phyloP scores from a whole-genome alignment of 1,284 basidiomycete genomes.

The Termitomyces sp. region DNA sequence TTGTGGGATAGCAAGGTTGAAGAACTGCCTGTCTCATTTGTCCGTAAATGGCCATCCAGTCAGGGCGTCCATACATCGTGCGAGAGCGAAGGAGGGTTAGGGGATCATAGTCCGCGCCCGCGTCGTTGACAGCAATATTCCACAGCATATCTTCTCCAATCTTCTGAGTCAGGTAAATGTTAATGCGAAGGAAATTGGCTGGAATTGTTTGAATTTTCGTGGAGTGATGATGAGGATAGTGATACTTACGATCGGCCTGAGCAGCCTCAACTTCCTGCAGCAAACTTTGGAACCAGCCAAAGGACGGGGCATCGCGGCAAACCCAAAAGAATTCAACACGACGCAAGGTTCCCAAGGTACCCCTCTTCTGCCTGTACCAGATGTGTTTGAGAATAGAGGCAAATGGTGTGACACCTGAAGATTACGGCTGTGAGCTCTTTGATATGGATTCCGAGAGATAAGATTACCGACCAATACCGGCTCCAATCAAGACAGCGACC shows the following conservation, averaged over 20 bases:
- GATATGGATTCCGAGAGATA: background rate
- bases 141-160: slow-evolving; percentile 81
- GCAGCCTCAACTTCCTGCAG: slow-evolving; percentile 81
- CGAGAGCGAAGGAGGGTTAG: slow-evolving; percentile 79
- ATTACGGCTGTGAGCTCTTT: background rate
- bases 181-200: slow-evolving; percentile 88
- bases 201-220: slow-evolving; percentile 1
- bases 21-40: slow-evolving; percentile 77
- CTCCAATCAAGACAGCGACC: slow-evolving; percentile 82
- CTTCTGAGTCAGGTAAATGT: slow-evolving; percentile 86
- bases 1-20: slow-evolving; percentile 87
- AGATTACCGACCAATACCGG: slow-evolving; percentile 70
- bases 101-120: slow-evolving; percentile 78
- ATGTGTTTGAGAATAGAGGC: slow-evolving; percentile 90
- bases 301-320: slow-evolving; percentile 82
- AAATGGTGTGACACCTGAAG: slow-evolving; percentile 79
- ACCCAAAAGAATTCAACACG: slow-evolving; percentile 92
- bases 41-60: slow-evolving; percentile 77
- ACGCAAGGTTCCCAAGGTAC: slow-evolving; percentile 69
- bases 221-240: background rate
- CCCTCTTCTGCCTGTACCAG: slow-evolving; percentile 82
- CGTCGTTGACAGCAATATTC: slow-evolving; percentile 86
- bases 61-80: slow-evolving; percentile 84
- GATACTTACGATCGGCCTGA: slow-evolving; percentile 70
- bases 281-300: slow-evolving; percentile 89